Percentiles rank a stretch among this genome's conserved stretches.
These are phyloP conservation scores for Pseudomonodictys pantanalensis DNA, from an alignment of 495 filamentous ascomycete genomes.

Conservation along the genomic window DNA sequence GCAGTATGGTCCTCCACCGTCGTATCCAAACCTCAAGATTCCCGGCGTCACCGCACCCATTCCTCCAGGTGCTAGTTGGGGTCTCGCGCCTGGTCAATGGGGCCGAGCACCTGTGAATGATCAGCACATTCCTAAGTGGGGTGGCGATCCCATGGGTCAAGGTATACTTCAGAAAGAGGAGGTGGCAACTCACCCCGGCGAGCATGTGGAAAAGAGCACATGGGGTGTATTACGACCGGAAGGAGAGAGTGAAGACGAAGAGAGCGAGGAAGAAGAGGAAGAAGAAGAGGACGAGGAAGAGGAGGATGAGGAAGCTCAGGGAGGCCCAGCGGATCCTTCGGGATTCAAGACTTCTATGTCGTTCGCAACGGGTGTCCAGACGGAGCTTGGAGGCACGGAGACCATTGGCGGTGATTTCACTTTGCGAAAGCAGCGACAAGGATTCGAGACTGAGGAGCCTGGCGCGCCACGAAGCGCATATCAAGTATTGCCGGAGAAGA, in stretches of 20 bases:
- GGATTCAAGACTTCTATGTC: conserved; percentile 46
- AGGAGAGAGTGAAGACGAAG: conserved; percentile 67
- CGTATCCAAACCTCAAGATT: conserved; percentile 88
- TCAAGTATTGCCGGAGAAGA: conserved; percentile 85
- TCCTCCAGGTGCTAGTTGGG: conserved; percentile 91
- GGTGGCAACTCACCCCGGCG: conserved; percentile 53
- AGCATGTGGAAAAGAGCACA: conserved; percentile 80
- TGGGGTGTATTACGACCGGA: conserved; percentile 95
- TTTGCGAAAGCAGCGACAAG: conserved; percentile 79
- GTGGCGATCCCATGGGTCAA: conserved; percentile 90
- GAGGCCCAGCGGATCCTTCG: conserved; percentile 46
- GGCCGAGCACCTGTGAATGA: conserved; percentile 95
- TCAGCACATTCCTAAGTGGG: conserved; percentile 82
- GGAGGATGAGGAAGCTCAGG: conserved; percentile 50
- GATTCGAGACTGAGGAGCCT: conserved; percentile 84
- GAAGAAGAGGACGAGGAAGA: conserved; percentile 52
- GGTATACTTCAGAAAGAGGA: conserved; percentile 60
- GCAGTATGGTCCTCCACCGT: conserved; percentile 85
- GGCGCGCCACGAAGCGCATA: conserved; percentile 69
- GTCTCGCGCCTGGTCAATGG: conserved; percentile 91
- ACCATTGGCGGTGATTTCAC: conserved; percentile 85
- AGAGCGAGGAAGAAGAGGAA: conserved; percentile 70
- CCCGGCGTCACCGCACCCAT: conserved; percentile 94
- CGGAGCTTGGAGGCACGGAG: conserved; percentile 69
- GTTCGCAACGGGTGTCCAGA: conserved; percentile 75